Base-by-base conservation (phyloP, 2,329 filamentous ascomycete species). In the Botrytis squamosa region DNA sequence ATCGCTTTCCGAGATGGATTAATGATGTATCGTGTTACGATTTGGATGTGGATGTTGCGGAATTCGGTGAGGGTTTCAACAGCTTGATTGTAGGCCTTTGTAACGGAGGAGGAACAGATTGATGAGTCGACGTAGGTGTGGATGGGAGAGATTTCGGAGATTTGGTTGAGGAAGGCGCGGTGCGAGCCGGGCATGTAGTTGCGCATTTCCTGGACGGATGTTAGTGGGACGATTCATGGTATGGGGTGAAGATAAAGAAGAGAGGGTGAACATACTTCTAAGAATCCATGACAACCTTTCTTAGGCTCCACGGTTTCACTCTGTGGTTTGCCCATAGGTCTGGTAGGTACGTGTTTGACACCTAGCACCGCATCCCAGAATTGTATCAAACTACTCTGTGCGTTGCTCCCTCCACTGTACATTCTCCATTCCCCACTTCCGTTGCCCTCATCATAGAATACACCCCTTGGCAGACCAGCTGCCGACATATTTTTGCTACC, bases 401-500 rank as follows among this genome's bases (percentile, higher is more conserved):
- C 95, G 79, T 98, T 98, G 81, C 93, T 97, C 7, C 95, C 95
- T 29, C 95, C 95, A n/a, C 93, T 89, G 74, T 93, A 92, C 77
- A 95, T 91, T 29, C 90, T 86, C 86, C 94, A 97, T 52, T 87
- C 84, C 0, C 90, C 88, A 22, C 85, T 85, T 1, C 90, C 91
- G 3, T 89, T 85, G 1, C 90, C 92, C 73, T 93, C 88, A 77
- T 97, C 93, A 80, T 97, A 97, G 71, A 95, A 89, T 9, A 98
- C 90, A 0, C 95, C 95, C 20, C 89, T 88, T 0, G 95, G 93
- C 1, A 98, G 85, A 0, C 95, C 95, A 0, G 93, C 93, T 12
- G 91, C 89, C 12, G 86, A 89, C 95, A 98, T 98, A 82, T 97
- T 97, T 83, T 94, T 97, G 82, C 93, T 95, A 4, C 95, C 95